phyloP scores from a whole-genome alignment of 2,329 filamentous ascomycete species.

The Talaromyces marneffei region DNA sequence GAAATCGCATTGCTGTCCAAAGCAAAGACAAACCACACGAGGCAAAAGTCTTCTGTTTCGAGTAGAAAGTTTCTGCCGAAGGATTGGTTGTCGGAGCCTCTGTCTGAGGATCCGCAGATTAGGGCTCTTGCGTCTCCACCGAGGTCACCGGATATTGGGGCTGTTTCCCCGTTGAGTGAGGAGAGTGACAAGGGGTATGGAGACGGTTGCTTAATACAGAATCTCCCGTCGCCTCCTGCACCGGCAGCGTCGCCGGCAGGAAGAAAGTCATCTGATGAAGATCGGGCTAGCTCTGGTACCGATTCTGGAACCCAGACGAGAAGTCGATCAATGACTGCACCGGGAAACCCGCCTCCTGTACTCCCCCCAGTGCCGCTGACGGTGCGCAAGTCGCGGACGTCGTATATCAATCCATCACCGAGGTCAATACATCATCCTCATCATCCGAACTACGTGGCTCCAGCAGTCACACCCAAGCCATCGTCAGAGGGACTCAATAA shows the following conservation, averaged over 20 bases:
- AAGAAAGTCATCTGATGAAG: background rate
- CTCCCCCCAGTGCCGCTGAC: conserved; percentile 23
- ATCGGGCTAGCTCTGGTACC: background rate
- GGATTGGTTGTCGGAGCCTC: conserved; percentile 24
- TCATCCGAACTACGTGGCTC: conserved; percentile 23
- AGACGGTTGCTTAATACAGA: background rate
- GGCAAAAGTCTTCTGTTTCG: conserved; percentile 31
- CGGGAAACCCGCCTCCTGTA: conserved; percentile 33
- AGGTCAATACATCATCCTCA: conserved; percentile 24
- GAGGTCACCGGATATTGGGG: conserved; percentile 4
- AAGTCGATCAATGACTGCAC: conserved; percentile 24
- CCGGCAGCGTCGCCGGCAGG: background rate
- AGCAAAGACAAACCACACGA: conserved; percentile 19
- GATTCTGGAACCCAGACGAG: background rate
- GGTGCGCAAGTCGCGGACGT: conserved; percentile 24
- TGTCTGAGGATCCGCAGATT: conserved; percentile 35
- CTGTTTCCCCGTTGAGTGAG: background rate
- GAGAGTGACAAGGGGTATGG: background rate
- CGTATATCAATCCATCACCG: conserved; percentile 16
- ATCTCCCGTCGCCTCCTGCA: background rate
- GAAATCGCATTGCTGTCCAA: conserved; percentile 15
- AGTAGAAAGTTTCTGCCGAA: conserved; percentile 31
- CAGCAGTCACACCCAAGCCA: conserved; percentile 12
- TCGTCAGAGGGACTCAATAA: conserved; percentile 8
- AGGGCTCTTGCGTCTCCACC: conserved; percentile 24